Conservation (phyloP, 805 yeast genomes). For the Candida nanaspora region DNA sequence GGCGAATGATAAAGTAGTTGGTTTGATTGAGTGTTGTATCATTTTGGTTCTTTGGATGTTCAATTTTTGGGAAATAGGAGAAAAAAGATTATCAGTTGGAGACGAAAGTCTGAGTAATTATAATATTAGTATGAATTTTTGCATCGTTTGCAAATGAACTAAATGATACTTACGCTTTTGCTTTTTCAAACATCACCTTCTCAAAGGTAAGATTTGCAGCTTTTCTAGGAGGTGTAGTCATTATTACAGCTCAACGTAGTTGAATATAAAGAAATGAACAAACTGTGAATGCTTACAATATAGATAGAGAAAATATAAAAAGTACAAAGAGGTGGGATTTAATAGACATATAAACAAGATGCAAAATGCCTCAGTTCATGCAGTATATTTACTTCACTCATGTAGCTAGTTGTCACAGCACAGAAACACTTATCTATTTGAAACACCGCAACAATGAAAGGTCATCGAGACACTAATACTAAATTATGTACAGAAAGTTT, state of each 20-base stretch:
- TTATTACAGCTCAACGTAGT: too few species aligned
- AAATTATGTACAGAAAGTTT: background rate
- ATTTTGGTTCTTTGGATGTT: conserved; percentile 22
- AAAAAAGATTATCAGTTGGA: conserved; percentile 51
- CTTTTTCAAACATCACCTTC: background rate
- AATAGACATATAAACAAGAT: too few species aligned
- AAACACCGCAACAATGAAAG: too few species aligned
- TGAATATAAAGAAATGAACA: too few species aligned
- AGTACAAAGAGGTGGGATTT: too few species aligned
- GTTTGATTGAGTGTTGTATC: conserved; percentile 80
- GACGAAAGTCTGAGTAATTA: conserved; percentile 29
- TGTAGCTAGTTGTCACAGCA: too few species aligned
- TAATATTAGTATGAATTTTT: background rate
- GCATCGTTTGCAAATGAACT: too few species aligned
- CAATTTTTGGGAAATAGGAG: conserved; percentile 53
- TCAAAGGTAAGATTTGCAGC: background rate
- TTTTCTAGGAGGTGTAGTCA: background rate
- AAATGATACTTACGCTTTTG: background rate
- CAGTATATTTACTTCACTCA: too few species aligned
- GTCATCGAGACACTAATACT: background rate
- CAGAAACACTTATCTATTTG: background rate
- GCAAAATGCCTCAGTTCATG: too few species aligned
- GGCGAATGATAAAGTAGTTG: conserved; percentile 33
- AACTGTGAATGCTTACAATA: too few species aligned
- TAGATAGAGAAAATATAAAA: too few species aligned